Evolutionary conservation across 108 stramenopile species (phyloP).

Genomic region (Skeletonema grethae): DNA sequence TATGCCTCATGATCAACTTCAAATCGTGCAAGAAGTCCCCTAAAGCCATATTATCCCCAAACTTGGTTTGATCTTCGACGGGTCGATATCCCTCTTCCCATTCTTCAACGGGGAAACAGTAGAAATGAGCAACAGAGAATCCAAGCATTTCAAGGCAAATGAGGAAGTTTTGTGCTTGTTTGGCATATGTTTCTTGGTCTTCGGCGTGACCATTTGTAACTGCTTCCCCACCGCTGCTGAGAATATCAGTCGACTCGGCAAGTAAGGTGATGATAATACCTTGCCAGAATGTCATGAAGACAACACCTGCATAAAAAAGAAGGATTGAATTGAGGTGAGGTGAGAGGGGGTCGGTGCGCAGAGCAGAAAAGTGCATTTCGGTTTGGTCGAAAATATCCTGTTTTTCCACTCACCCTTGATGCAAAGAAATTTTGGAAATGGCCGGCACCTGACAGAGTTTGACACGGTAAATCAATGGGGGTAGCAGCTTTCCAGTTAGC

Average conservation of each 20-base stretch:
- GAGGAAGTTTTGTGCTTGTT: conserved; percentile 88
- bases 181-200: conserved; percentile 63
- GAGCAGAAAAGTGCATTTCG: background rate
- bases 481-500: background rate
- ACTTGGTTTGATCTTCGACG: conserved; percentile 55
- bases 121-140: conserved; percentile 90
- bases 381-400: conserved; percentile 8
- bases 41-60: conserved; percentile 87
- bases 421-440: conserved; percentile 89
- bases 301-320: conserved; percentile 19
- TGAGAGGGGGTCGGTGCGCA: conserved; percentile 61
- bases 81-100: conserved; percentile 87
- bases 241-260: conserved; percentile 71
- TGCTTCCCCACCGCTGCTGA: conserved; percentile 37
- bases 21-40: conserved; percentile 86
- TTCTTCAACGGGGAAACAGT: conserved; percentile 92
- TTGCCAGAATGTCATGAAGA: conserved; percentile 96
- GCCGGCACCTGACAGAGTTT: conserved; percentile 58
- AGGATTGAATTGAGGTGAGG: conserved; percentile 10
- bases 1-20: background rate
- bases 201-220: conserved; percentile 38
- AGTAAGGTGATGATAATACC: conserved; percentile 73
- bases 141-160: conserved; percentile 95
- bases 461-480: background rate
- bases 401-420: conserved; percentile 41